Evolutionary conservation across 2,329 filamentous ascomycete genomes (phyloP).

Genomic region (Aureobasidium sp.): DNA sequence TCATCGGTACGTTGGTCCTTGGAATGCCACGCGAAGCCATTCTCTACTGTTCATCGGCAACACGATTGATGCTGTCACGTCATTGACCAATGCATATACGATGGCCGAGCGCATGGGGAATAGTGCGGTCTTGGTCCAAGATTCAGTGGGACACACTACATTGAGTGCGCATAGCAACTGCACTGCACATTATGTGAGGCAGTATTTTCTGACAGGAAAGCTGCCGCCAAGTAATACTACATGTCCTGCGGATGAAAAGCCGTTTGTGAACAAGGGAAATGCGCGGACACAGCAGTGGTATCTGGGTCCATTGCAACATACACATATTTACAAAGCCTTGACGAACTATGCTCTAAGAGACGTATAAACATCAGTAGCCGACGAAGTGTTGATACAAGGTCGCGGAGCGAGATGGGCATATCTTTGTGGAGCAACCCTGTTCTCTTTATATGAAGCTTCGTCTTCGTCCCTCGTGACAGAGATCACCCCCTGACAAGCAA

Average conservation of each 20-base stretch:
- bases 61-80: conserved; percentile 54
- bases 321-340: too few relatives aligned
- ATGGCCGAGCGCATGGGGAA: conserved; percentile 38
- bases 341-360: too few relatives aligned
- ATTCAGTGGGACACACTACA: conserved; percentile 31
- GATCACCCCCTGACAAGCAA: too few relatives aligned
- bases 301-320: too few relatives aligned
- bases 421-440: too few relatives aligned
- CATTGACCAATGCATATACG: conserved; percentile 42
- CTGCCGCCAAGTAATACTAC: neutral
- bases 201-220: neutral
- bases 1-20: conserved; percentile 17
- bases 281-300: too few relatives aligned
- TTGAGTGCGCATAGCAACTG: neutral
- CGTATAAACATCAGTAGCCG: too few relatives aligned
- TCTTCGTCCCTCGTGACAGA: too few relatives aligned
- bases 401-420: too few relatives aligned
- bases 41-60: conserved; percentile 54
- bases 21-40: conserved; percentile 38
- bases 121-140: conserved; percentile 39
- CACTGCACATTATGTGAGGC: neutral
- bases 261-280: neutral
- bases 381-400: too few relatives aligned
- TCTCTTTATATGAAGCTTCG: too few relatives aligned
- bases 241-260: neutral